Base-by-base conservation (phyloP, 2,329 filamentous ascomycete genomes). In the Colletotrichum sansevieriae region DNA sequence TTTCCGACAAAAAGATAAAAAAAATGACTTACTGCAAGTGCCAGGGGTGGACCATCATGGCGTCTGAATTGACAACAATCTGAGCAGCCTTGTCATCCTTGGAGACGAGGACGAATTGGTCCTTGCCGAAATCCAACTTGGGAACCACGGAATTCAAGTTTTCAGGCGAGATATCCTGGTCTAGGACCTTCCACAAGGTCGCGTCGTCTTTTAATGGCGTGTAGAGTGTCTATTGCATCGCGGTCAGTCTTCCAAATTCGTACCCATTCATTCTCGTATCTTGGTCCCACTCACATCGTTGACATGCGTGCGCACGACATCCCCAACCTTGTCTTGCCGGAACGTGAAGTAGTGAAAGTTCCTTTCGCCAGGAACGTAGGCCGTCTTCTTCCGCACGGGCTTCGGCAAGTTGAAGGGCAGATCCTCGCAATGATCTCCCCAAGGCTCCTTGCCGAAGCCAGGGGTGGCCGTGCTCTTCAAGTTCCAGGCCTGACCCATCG, bases 1-100 rank as follows among this genome's bases (percentile, higher is more conserved):
- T 25, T 25, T 25, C 25, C 25, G 15, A n/a, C 8, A 9, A 29
- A 29, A 37, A n/a, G 4, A 5, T 5, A 8, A 3, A 10, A 15
- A 11, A 25, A 6, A 7, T 11, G 33, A 61, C 68, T 60, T 43
- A 70, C 65, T 74, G 73, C 44, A 74, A 65, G 59, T 74, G 73
- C 68, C 68, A 74, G 2, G 73, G 73, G 41, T 74, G 73, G 0
- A 70, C 57, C 73, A 73, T 74, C 73, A 73, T 73, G 4, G 63
- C 56, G 8, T 71, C 63, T 1, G 68, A 67, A n/a, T 73, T 74
- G 56, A 74, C 71, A 8, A 73, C 71, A n/a, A 74, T 73, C 55
- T 74, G 71, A 9, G 71, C 73, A 10, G 64, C 71, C 33, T 71
- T 71, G 9, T 67, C 60, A 11, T 74, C 71, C 51, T 64, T 46